phyloP scores from a whole-genome alignment of 140 eudicot species.

The Anethum foeniculum region DNA sequence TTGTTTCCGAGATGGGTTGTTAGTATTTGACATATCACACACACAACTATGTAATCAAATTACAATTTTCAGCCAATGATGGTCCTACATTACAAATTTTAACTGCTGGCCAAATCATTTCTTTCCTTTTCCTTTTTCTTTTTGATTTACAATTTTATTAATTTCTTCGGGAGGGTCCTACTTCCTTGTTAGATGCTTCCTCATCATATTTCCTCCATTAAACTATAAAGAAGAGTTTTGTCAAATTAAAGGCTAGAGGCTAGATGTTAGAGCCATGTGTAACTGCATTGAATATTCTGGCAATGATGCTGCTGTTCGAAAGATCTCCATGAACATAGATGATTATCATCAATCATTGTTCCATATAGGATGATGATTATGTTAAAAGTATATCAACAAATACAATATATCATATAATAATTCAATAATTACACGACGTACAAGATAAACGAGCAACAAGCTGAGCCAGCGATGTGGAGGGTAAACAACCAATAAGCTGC shows the following conservation, averaged over 20 bases:
- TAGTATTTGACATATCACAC: neutral
- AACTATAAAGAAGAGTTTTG: neutral
- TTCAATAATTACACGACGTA: neutral
- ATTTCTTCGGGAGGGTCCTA: neutral
- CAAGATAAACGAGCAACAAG: neutral
- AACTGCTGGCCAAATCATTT: neutral
- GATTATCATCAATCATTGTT: neutral
- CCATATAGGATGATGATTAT: too few species aligned
- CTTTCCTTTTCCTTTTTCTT: neutral
- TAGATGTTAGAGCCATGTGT: slow-evolving; percentile 4
- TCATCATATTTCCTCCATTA: neutral
- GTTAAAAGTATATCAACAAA: neutral
- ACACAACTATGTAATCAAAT: too few species aligned
- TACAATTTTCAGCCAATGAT: too few species aligned
- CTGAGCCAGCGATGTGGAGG: neutral
- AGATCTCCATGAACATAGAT: neutral
- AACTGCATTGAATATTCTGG: neutral
- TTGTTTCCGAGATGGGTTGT: neutral
- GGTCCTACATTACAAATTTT: neutral
- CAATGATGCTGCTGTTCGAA: neutral
- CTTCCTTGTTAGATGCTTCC: neutral
- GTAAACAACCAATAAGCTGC: neutral
- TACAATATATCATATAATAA: neutral
- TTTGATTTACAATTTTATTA: neutral
- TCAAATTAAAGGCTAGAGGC: neutral